These are phyloP conservation scores for Vitellaria paradoxa DNA, from an alignment of 179 eudicot species.

Conservation along the genomic window DNA sequence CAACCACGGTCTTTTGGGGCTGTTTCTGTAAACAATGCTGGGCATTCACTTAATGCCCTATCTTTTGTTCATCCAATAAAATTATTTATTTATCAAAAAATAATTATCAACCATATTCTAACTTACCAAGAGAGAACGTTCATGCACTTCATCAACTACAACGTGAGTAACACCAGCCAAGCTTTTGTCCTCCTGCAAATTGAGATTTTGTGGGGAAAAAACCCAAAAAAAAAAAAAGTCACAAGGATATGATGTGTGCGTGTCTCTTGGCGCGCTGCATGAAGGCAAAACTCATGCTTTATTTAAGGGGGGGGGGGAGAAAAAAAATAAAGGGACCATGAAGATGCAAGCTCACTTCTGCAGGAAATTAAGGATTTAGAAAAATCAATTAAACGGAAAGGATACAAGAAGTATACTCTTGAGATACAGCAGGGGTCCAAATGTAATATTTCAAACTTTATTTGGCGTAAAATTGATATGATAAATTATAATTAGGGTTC, in stretches of 20 bases:
- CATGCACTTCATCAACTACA: slow-evolving; percentile 98
- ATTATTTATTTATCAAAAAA: no score
- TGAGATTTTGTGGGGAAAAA: slow-evolving; percentile 8
- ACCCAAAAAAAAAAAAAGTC: neutral
- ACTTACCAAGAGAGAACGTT: slow-evolving; percentile 95
- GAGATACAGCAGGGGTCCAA: no score
- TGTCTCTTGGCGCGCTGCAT: neutral
- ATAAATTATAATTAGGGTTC: no score
- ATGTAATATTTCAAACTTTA: no score
- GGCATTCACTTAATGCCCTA: no score
- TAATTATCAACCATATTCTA: neutral
- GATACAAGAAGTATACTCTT: no score
- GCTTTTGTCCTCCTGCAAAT: slow-evolving; percentile 74
- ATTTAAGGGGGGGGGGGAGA: no score
- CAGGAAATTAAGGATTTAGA: neutral
- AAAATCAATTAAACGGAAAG: neutral
- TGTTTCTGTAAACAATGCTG: no score
- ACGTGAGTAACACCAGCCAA: slow-evolving; percentile 84
- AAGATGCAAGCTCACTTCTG: slow-evolving; percentile 4
- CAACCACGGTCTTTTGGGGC: neutral
- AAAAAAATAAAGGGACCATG: neutral
- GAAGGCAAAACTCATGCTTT: neutral
- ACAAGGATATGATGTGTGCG: no score
- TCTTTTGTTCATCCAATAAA: no score
- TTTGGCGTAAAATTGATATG: no score